Percentiles rank a stretch among this genome's conserved stretches.
These are phyloP conservation scores for Candida ponderosae DNA, from an alignment of 805 yeast species.

Conservation along the genomic window DNA sequence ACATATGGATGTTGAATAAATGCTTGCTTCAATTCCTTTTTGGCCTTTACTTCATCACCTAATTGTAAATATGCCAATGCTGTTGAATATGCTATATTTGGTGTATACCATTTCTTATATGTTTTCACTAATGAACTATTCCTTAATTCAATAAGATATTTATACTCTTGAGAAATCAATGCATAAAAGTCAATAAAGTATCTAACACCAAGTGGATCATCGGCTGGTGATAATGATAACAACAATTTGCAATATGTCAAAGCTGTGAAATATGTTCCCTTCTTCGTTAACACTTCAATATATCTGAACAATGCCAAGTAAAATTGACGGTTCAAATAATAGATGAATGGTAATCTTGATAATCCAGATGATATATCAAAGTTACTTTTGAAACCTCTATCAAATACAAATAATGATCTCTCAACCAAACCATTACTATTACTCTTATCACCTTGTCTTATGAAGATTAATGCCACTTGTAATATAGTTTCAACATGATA, in stretches of 20 bases:
- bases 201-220: conserved; percentile 81
- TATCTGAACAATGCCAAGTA: conserved; percentile 68
- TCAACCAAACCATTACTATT: conserved; percentile 71
- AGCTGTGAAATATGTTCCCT: conserved; percentile 74
- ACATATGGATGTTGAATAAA: conserved; percentile 50
- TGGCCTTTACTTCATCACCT: conserved; percentile 37
- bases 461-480: conserved; percentile 66
- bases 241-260: conserved; percentile 65
- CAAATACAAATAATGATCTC: conserved; percentile 71
- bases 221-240: conserved; percentile 62
- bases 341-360: conserved; percentile 68
- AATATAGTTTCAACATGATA: conserved; percentile 74
- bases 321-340: conserved; percentile 68
- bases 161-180: conserved; percentile 53
- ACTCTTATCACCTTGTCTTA: conserved; percentile 67
- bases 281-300: conserved; percentile 60
- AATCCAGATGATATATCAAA: conserved; percentile 47
- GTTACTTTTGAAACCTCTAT: conserved; percentile 57
- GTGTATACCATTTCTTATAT: conserved; percentile 62
- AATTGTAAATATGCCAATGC: conserved; percentile 53
- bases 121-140: conserved; percentile 48
- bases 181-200: conserved; percentile 79
- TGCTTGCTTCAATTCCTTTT: conserved; percentile 38
- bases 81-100: conserved; percentile 60
- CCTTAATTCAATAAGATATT: conserved; percentile 51